phyloP scores from a whole-genome alignment of 23 red algal species.

The Gracilaria domingensis region DNA sequence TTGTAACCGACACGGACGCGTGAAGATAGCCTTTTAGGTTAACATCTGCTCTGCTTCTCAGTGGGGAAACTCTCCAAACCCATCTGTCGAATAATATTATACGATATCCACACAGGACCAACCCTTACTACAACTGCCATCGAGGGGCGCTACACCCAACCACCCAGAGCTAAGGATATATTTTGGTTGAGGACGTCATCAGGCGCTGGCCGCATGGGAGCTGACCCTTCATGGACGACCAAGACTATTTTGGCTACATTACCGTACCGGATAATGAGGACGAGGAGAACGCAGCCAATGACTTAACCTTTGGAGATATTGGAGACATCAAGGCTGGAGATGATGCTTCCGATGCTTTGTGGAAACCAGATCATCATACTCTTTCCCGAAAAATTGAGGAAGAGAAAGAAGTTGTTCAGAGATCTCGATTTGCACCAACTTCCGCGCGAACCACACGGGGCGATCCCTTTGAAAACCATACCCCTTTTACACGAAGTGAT shows the following conservation, averaged over 20 bases:
- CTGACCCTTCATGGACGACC: constrained; percentile 48
- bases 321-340: constrained; percentile 69
- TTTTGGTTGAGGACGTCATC: not conserved
- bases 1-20: not conserved
- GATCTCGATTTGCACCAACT: not conserved
- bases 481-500: not conserved
- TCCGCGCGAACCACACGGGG: not conserved
- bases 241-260: constrained; percentile 68
- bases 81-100: not conserved
- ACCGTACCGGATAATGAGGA: constrained; percentile 42
- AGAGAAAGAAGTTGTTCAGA: constrained; percentile 61
- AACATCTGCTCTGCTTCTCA: not conserved
- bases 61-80: not conserved
- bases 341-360: constrained; percentile 53
- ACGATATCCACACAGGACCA: not conserved
- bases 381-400: constrained; percentile 38
- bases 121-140: not conserved
- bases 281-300: constrained; percentile 71
- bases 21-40: not conserved
- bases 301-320: constrained; percentile 75
- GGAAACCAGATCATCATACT: constrained; percentile 63
- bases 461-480: constrained; percentile 13
- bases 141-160: not conserved
- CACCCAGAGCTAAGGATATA: not conserved
- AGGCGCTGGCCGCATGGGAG: constrained; percentile 4